Evolutionary conservation across 352 stramenopile species (phyloP).

Genomic region (Phytopythium vexans): DNA sequence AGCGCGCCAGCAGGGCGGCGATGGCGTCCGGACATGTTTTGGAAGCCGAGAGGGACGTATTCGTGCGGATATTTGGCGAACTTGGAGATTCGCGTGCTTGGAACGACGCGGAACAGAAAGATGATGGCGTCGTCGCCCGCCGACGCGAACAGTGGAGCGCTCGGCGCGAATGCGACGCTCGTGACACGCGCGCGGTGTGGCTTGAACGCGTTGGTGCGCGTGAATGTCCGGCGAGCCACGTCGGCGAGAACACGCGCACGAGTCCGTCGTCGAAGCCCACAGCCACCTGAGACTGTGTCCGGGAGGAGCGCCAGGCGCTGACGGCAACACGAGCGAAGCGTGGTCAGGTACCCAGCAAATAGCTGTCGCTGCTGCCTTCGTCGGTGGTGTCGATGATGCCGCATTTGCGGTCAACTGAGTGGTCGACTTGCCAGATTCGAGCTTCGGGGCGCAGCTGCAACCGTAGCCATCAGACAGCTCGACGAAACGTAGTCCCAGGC

Average conservation of each 20-base stretch:
- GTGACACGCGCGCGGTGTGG: constrained; percentile 80
- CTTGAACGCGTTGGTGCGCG: constrained; percentile 84
- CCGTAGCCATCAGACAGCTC: constrained; percentile 29
- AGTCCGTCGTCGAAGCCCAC: constrained; percentile 91
- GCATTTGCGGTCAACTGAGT: not conserved
- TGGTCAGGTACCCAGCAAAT: constrained; percentile 70
- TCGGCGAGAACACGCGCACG: constrained; percentile 66
- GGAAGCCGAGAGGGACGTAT: constrained; percentile 80
- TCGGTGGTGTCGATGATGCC: constrained; percentile 1
- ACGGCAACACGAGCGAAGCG: constrained; percentile 29
- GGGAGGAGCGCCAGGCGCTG: not conserved
- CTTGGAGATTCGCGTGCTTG: constrained; percentile 46
- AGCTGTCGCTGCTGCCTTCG: constrained; percentile 34
- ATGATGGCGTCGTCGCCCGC: constrained; percentile 75
- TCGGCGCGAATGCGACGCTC: constrained; percentile 61
- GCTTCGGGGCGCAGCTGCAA: not conserved
- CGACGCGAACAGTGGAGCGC: constrained; percentile 58
- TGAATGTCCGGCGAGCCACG: constrained; percentile 38
- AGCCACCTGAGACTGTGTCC: constrained; percentile 58
- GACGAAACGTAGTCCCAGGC: constrained; percentile 86
- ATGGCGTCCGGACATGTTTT: constrained; percentile 32
- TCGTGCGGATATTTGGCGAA: constrained; percentile 51
- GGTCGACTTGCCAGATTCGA: not conserved
- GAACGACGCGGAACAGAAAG: constrained; percentile 81
- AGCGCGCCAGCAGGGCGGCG: constrained; percentile 57